Evolutionary conservation across 768 basidiomycete species (phyloP).

Genomic region (Boletus rubescentipes): DNA sequence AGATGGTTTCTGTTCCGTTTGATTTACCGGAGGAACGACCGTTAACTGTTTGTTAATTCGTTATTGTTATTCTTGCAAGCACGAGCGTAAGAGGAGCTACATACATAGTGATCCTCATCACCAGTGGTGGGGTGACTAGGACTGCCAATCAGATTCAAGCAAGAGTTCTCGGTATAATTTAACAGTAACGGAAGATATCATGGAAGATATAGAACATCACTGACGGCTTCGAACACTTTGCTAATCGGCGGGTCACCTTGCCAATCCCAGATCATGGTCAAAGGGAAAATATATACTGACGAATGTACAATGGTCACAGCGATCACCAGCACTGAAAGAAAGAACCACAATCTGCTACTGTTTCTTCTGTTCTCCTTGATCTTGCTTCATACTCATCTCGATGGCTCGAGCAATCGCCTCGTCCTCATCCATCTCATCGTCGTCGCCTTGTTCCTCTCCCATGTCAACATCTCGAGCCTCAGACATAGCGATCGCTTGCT

Average conservation of each 20-base stretch:
- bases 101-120: no score
- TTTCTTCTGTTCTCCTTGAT: conserved; percentile 45
- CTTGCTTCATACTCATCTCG: conserved; percentile 85
- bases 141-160: no score
- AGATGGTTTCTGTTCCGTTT: no score
- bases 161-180: no score
- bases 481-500: conserved; percentile 76
- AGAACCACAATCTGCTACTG: conserved; percentile 16
- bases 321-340: background rate
- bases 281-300: conserved; percentile 1
- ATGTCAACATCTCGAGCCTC: conserved; percentile 54
- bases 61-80: no score
- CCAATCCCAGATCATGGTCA: background rate
- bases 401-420: conserved; percentile 90
- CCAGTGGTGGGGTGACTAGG: no score
- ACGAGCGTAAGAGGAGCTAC: no score
- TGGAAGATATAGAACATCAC: background rate
- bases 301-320: conserved; percentile 1
- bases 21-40: no score
- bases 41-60: no score
- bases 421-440: conserved; percentile 79
- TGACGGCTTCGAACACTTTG: background rate
- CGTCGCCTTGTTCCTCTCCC: conserved; percentile 50
- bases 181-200: no score
- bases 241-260: background rate